Percentiles rank a stretch among this genome's conserved stretches.
These are phyloP conservation scores for sorghum (Sorghum bicolor) DNA, from an alignment of 176 grass and related monocot species.

Conservation along the genomic window Sorghum_bicolor_NCBIv3 NC_012870.2:13070001-13070500, in stretches of 20 bases:
- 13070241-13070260: neutral
- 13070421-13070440: conserved; percentile 36
- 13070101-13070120: conserved; percentile 33
- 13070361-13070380: conserved; percentile 4
- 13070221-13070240: neutral
- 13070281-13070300: neutral
- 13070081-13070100: conserved; percentile 18
- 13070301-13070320: neutral
- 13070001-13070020: neutral
- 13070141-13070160: conserved; percentile 22
- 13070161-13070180: neutral
- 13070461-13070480: conserved; percentile 22
- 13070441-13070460: conserved; percentile 26
- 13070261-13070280: neutral
- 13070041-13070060: neutral
- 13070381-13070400: neutral
- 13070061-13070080: neutral
- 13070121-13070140: conserved; percentile 32
- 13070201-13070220: neutral
- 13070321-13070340: conserved; percentile 3
- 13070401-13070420: neutral
- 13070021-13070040: conserved; percentile 28
- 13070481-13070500: conserved; percentile 16
- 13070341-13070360: conserved; percentile 25
- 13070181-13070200: neutral